phyloP scores from a whole-genome alignment of 1,139 yeast species.

The Wickerhamiella infanticola region DNA sequence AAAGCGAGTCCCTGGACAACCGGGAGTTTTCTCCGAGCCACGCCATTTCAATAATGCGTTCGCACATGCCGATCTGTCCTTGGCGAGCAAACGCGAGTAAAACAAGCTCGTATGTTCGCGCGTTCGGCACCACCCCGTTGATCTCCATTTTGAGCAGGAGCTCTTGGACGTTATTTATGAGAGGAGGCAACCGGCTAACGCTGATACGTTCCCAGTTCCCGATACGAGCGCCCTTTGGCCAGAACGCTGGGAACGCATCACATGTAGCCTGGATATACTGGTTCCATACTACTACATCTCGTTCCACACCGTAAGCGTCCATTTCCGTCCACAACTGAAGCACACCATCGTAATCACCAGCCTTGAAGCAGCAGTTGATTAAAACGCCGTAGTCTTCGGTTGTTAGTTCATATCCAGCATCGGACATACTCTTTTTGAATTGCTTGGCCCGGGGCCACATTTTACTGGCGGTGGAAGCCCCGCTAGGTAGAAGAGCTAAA shows the following conservation, averaged over 20 bases:
- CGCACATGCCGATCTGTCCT: constrained; percentile 15
- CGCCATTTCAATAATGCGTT: constrained; percentile 16
- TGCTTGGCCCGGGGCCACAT: constrained; percentile 4
- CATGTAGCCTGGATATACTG: constrained; percentile 22
- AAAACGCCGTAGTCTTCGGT: constrained; percentile 18
- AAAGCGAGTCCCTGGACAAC: constrained; percentile 7
- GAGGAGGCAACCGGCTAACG: constrained; percentile 8
- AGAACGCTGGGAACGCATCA: constrained; percentile 20
- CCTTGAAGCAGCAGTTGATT: constrained; percentile 19
- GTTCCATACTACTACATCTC: constrained; percentile 22
- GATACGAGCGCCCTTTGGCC: constrained; percentile 14
- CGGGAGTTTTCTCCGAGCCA: constrained; percentile 18
- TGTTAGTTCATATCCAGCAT: constrained; percentile 13
- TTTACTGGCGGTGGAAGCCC: not conserved
- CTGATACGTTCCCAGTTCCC: constrained; percentile 5
- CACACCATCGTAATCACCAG: constrained; percentile 15
- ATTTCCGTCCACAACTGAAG: constrained; percentile 19
- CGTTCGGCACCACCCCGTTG: constrained; percentile 19
- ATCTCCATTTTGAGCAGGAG: constrained; percentile 18
- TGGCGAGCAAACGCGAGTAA: constrained; percentile 20
- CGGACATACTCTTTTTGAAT: constrained; percentile 9
- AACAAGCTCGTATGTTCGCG: constrained; percentile 21
- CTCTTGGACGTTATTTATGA: constrained; percentile 16
- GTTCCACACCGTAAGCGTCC: constrained; percentile 7
- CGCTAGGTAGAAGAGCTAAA: constrained; percentile 3